Conservation (phyloP, 192 early-diverging fungal genomes). For the Umbelopsis sp. region DNA sequence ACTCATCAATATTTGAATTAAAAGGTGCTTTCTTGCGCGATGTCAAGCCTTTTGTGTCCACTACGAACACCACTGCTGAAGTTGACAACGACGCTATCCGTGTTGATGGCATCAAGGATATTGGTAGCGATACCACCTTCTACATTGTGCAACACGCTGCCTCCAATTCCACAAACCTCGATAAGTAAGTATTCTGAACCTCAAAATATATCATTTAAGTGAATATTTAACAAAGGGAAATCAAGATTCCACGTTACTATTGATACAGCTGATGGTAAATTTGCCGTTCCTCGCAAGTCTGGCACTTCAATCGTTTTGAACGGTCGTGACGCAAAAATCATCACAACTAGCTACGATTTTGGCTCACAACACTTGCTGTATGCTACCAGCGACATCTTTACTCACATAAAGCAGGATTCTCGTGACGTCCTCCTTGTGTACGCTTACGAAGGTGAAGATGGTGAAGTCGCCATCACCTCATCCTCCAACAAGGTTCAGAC, state of each 20-base stretch:
- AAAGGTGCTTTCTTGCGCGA: background rate
- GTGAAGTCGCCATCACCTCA: constrained; percentile 15
- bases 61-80: background rate
- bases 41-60: background rate
- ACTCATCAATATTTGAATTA: too few relatives aligned
- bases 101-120: background rate
- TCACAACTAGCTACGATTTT: constrained; percentile 11
- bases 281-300: constrained; percentile 10
- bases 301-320: background rate
- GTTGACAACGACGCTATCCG: constrained; percentile 1
- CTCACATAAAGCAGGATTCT: constrained; percentile 4
- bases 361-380: constrained; percentile 18
- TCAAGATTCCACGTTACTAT: background rate
- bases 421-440: constrained; percentile 15
- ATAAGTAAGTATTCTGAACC: background rate
- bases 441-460: constrained; percentile 23
- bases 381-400: constrained; percentile 20
- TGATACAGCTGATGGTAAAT: background rate
- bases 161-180: background rate
- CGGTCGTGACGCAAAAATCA: constrained; percentile 16
- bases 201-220: too few relatives aligned
- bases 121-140: background rate
- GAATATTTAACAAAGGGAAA: too few relatives aligned
- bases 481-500: background rate
- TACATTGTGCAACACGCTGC: constrained; percentile 9